Base-by-base conservation (phyloP, 805 yeast species). In the Metschnikowia lachancei region DNA sequence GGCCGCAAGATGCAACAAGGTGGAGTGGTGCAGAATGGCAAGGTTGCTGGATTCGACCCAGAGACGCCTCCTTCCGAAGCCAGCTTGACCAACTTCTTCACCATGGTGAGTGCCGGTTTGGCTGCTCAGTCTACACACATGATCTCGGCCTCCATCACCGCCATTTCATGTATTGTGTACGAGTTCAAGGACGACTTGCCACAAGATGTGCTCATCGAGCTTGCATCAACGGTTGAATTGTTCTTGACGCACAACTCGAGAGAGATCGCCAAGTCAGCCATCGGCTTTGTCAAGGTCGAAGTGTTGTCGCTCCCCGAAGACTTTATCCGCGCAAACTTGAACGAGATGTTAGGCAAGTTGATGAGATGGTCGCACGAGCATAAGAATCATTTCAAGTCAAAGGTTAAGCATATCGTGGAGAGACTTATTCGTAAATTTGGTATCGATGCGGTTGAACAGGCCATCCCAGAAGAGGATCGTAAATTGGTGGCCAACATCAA, bases 291-390 rank as follows among this genome's bases (percentile, higher is more conserved):
- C 41, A 94, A 92, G 66, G 92, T 92, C 41, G 87, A 92, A 55
- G 83, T 88, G 11, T 74, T 91, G 51, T 79, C 89, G 16, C 76
- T 94, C 46, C 95, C 97, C 12, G 85, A 79, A 50, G 95, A 87
- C 18, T 61, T 83, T 55, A 81, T 94, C 45, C 77, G 76, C 55
- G 76, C 82, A 8, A 82, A 83, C 55, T 77, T 92, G 57, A 75
- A 75, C 29, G 82, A 78, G 10, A 68, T 94, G 42, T 70, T 94
- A 44, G 73, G 78, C 20, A 85, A 87, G 57, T 76, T 94, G 59
- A 74, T 94, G 78, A 81, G 82, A 51, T 91, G 97, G 94, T 88
- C 97, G 35, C 94, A 89, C 64, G 97, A 91, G 63, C 97, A 92
- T 67, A 88, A 89, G 60, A 95, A 95, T 39, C 96, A 90, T 62